Conservation (phyloP, 768 basidiomycete species). For the Suillus subalutaceus region DNA sequence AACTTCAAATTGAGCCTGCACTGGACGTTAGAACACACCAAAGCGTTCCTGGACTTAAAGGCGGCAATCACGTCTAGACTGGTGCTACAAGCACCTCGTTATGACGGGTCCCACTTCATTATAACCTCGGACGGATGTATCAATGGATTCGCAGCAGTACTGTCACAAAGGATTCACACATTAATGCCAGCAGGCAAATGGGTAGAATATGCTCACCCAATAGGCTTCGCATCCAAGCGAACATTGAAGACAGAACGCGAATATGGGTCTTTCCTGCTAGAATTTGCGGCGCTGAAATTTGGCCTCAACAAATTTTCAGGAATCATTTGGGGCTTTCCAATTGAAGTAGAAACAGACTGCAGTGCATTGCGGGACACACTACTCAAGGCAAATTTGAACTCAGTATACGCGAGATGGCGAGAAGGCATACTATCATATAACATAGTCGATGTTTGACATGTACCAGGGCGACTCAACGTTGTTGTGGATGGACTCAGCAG, state of each 20-base stretch:
- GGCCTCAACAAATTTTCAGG: neutral
- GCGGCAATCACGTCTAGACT: neutral
- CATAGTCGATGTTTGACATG: neutral
- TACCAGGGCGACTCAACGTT: neutral
- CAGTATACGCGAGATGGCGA: neutral
- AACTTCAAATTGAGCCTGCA: too few species aligned
- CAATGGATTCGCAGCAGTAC: too few species aligned
- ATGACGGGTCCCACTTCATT: neutral
- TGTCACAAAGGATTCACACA: accelerated
- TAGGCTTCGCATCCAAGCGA: too few species aligned
- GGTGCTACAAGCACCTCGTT: neutral
- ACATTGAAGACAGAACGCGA: too few species aligned
- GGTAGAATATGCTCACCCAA: accelerated
- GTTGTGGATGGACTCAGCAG: neutral
- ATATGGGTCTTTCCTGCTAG: neutral
- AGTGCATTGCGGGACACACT: neutral
- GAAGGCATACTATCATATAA: neutral
- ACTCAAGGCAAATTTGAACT: accelerated
- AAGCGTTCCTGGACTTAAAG: neutral
- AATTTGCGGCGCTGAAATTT: neutral
- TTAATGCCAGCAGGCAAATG: too few species aligned
- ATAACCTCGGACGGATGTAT: too few species aligned
- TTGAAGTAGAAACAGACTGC: accelerated
- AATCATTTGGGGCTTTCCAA: neutral
- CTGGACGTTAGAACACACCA: neutral